Base-by-base conservation (phyloP, 2,329 filamentous ascomycete species). In the Neophaeococcomyces aloes region DNA sequence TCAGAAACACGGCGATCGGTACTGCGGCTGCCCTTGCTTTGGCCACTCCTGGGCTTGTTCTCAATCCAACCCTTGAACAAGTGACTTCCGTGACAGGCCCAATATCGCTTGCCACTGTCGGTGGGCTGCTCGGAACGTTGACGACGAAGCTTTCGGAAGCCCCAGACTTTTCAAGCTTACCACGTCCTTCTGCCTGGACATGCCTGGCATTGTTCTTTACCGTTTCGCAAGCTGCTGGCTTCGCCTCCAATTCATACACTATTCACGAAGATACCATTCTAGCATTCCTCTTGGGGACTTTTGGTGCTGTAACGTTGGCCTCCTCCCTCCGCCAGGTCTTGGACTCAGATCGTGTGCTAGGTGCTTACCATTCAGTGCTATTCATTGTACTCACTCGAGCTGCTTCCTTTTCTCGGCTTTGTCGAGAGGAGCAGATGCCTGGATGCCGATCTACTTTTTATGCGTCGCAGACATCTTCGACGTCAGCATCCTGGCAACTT, bases 251-350 rank as follows among this genome's bases (percentile, higher is more conserved):
- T 65, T 98, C 91, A 0, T 98, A 88, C 65, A 96, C 89, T 0
- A 94, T 98, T 53, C 98, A 91, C 88, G 91, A 98, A 66, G 91
- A 98, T 58, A 84, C 86, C 11, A 95, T 95, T 44, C 73, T 94
- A 3, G 71, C 94, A 2, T 94, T 94, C 67, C 89, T 96, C 66
- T 76, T 95, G 46, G 78, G 79, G 2, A 91, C 88, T 0, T 95
- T 96, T 59, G 88, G 87, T 23, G 63, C 87, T 5, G 71, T 81
- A n/a, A 77, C 82, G 29, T 75, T 83, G 10, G 64, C 86, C 10
- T 79, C 82, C 2, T 88, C 88, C 1, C 73, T 94, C 56, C 78
- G 85, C 13, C 79, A 87, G 51, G 73, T 78, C 40, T 71, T 74
- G 29, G 66, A 73, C 18, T 67, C 74, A 3, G 83, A 93, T 53